Evolutionary conservation across 768 basidiomycete genomes (phyloP).

Genomic region (Boletus sp.): DNA sequence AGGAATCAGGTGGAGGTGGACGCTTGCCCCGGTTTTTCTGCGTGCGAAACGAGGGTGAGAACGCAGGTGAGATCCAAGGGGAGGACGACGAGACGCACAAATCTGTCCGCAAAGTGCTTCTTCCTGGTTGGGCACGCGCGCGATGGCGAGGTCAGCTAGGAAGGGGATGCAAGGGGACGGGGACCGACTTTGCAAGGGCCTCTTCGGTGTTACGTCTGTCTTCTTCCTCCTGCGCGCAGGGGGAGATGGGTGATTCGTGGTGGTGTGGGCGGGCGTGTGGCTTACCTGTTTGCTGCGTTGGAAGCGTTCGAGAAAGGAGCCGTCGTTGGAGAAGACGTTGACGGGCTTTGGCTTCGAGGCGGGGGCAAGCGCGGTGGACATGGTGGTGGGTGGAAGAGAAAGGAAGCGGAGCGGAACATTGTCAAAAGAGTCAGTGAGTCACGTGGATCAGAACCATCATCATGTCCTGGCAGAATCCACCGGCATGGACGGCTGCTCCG

Average conservation of each 20-base stretch:
- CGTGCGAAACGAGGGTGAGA: no score
- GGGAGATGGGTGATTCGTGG: neutral
- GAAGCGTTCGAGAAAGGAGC: constrained; percentile 65
- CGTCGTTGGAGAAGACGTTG: constrained; percentile 70
- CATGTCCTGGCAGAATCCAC: constrained; percentile 26
- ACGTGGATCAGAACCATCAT: constrained; percentile 1
- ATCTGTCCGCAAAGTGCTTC: constrained; percentile 57
- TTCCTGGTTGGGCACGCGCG: constrained; percentile 42
- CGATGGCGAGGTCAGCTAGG: neutral
- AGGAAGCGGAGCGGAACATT: neutral
- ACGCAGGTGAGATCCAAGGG: neutral
- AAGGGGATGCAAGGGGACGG: neutral
- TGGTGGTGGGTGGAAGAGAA: constrained; percentile 3
- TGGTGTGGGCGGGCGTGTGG: neutral
- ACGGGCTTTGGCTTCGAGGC: constrained; percentile 42
- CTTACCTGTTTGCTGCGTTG: constrained; percentile 56
- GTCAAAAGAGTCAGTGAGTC: neutral
- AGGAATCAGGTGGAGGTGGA: constrained; percentile 38
- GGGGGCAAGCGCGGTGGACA: constrained; percentile 20
- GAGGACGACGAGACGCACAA: constrained; percentile 41
- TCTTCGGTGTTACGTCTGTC: constrained; percentile 57
- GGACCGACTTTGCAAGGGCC: constrained; percentile 45
- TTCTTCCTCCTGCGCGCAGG: constrained; percentile 48
- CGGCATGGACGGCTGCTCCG: constrained; percentile 59
- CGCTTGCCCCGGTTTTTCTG: constrained; percentile 65